These are phyloP conservation scores for Cymodocea nodosa DNA, from an alignment of 116 monocot genomes.

Conservation along the genomic window DNA sequence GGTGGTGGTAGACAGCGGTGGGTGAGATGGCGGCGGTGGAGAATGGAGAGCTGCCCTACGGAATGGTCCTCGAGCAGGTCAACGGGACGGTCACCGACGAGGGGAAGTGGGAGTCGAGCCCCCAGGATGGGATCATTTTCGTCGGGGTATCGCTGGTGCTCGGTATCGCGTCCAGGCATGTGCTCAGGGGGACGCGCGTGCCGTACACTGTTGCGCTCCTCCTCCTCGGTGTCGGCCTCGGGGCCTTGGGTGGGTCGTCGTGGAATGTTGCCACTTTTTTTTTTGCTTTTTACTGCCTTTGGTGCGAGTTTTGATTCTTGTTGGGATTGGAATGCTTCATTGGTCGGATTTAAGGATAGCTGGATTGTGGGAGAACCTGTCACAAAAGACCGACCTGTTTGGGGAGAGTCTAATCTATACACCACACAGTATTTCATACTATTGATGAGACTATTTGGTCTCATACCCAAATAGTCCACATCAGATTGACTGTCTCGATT, in stretches of 20 bases:
- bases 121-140: constrained; percentile 83
- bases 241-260: constrained; percentile 41
- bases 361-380: too few relatives aligned
- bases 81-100: constrained; percentile 1
- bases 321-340: background rate
- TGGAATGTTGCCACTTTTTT: background rate
- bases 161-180: constrained; percentile 74
- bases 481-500: background rate
- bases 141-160: constrained; percentile 75
- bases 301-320: background rate
- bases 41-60: constrained; percentile 1
- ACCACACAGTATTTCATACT: too few relatives aligned
- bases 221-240: constrained; percentile 66
- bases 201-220: constrained; percentile 97
- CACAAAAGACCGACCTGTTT: too few relatives aligned
- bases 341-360: background rate
- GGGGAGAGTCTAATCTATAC: too few relatives aligned
- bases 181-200: constrained; percentile 82
- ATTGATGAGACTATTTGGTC: too few relatives aligned
- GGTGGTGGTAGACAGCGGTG: background rate
- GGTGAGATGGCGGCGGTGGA: constrained; percentile 3
- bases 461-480: too few relatives aligned
- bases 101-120: constrained; percentile 9
- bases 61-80: background rate
- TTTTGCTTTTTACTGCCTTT: background rate